These are phyloP conservation scores for Auriculariales sp. DNA, from an alignment of 768 basidiomycete species.

Conservation along the genomic window DNA sequence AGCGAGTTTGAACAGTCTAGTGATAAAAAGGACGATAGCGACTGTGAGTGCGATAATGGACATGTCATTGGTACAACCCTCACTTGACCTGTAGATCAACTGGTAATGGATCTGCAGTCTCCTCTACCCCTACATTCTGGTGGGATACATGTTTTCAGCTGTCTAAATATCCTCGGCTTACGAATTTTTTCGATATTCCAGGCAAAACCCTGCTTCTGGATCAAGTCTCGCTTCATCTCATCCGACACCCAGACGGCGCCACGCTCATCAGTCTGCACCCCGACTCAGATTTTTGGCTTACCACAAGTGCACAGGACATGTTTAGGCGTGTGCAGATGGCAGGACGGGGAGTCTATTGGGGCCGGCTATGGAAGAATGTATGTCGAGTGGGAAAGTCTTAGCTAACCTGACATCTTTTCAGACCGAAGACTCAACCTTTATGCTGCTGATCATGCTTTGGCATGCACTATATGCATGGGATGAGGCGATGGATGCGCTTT, in stretches of 20 bases:
- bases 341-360: background rate
- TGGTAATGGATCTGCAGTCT: background rate
- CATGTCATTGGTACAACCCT: too few relatives aligned
- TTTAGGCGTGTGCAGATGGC: background rate
- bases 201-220: background rate
- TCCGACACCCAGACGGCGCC: background rate
- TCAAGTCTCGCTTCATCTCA: background rate
- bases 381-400: too few relatives aligned
- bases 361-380: background rate
- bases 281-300: background rate
- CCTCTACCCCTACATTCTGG: background rate
- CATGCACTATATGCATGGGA: slow-evolving; percentile 9
- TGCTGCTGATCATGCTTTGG: slow-evolving; percentile 5
- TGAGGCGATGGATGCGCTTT: slow-evolving; percentile 6
- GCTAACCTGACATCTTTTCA: too few relatives aligned
- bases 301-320: background rate
- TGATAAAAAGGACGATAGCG: background rate
- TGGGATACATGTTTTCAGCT: background rate
- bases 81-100: background rate
- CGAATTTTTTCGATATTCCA: background rate
- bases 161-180: too few relatives aligned
- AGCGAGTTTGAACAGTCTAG: background rate
- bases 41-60: background rate
- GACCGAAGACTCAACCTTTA: slow-evolving; percentile 4
- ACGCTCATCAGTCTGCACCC: background rate